Evolutionary conservation across 345 rosid species (phyloP).

Genomic region (Populus simonii): DNA sequence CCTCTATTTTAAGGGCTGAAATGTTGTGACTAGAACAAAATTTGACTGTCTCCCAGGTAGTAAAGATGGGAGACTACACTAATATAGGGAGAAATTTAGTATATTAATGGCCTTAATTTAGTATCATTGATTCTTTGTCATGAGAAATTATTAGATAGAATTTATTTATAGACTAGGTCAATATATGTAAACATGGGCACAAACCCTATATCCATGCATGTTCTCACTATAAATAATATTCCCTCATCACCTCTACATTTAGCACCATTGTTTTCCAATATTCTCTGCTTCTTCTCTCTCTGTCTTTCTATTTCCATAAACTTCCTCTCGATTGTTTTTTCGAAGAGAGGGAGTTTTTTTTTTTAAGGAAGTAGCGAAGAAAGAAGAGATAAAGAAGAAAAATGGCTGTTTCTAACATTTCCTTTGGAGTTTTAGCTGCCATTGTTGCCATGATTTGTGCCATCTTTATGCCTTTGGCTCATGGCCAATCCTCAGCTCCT

Average conservation of each 20-base stretch:
- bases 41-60: no score
- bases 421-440: neutral
- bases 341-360: neutral
- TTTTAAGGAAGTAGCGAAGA: neutral
- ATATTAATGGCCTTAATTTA: no score
- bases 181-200: neutral
- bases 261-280: neutral
- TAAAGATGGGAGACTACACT: no score
- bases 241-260: neutral
- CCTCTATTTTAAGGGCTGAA: neutral
- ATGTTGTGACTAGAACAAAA: no score
- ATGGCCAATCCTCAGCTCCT: conserved; percentile 15
- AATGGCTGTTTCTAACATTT: conserved; percentile 5
- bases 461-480: conserved; percentile 8
- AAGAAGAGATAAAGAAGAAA: neutral
- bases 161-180: no score
- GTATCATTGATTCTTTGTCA: no score
- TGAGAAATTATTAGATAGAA: no score
- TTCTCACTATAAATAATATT: neutral
- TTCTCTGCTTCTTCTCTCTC: neutral
- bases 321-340: no score
- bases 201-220: neutral
- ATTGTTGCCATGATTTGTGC: neutral
- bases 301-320: neutral
- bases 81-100: no score